Conservation (phyloP, 495 filamentous ascomycete genomes). For the Xylaria bambusicola region DNA sequence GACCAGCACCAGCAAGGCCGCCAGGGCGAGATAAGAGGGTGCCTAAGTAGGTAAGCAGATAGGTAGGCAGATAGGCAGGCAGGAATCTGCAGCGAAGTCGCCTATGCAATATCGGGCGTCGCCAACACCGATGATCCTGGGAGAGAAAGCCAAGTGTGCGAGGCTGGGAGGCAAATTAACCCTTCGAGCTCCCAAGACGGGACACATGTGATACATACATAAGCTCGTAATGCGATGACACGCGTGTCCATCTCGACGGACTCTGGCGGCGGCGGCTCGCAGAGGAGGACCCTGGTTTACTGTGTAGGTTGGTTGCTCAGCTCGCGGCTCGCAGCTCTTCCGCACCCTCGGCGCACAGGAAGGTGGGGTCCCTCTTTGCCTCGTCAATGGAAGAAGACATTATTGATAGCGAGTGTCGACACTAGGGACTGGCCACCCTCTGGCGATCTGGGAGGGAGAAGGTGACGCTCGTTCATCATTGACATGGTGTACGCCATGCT, state of each 20-base stretch:
- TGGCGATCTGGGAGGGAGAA: background rate
- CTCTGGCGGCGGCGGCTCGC: constrained; percentile 9
- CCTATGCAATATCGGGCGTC: constrained; percentile 4
- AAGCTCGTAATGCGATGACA: constrained; percentile 16
- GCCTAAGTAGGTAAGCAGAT: background rate
- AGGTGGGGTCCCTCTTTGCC: constrained; percentile 1
- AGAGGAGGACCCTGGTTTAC: constrained; percentile 11
- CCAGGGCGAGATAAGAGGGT: background rate
- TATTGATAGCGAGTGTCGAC: constrained; percentile 5
- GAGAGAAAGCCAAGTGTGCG: background rate
- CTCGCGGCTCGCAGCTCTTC: constrained; percentile 7
- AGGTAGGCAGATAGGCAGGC: too few relatives aligned
- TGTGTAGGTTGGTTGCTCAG: constrained; percentile 15
- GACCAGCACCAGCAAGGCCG: background rate
- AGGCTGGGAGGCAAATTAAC: constrained; percentile 2
- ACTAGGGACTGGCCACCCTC: constrained; percentile 2
- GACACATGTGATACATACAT: background rate
- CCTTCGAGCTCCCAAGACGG: background rate
- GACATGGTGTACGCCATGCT: constrained; percentile 10
- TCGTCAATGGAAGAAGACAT: background rate
- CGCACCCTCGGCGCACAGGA: constrained; percentile 13
- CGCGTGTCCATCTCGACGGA: constrained; percentile 6
- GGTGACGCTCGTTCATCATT: background rate
- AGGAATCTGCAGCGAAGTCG: background rate
- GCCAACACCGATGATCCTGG: background rate